Conservation (phyloP, 2,329 filamentous ascomycete genomes). For the Talaromyces sp. region DNA sequence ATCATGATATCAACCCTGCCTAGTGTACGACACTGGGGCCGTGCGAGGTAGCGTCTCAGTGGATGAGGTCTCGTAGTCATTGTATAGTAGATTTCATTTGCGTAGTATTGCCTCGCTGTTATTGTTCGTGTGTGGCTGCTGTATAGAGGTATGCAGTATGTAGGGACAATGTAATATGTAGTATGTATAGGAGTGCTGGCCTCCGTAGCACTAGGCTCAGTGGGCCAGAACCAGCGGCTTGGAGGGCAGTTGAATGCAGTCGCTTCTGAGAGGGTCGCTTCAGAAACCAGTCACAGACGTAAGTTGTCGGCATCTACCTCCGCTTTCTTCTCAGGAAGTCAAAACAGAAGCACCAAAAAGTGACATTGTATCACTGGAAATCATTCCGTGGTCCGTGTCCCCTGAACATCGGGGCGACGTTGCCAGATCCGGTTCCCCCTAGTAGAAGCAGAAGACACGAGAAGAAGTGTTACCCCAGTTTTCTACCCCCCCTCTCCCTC, state of each 20-base stretch:
- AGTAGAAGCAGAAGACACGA: neutral
- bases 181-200: too few species aligned
- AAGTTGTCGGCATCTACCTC: conserved; percentile 19
- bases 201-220: too few species aligned
- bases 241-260: neutral
- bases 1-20: conserved; percentile 5
- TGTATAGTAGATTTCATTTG: neutral
- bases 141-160: too few species aligned
- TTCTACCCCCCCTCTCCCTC: conserved; percentile 3
- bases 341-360: neutral
- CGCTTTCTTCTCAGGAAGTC: neutral
- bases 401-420: conserved; percentile 26
- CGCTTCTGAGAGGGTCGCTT: conserved; percentile 7
- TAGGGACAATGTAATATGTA: too few species aligned
- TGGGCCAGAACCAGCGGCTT: too few species aligned
- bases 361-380: neutral
- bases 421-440: conserved; percentile 26
- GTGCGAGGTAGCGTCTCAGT: conserved; percentile 10
- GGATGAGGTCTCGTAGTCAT: neutral
- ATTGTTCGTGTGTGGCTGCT: too few species aligned
- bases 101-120: too few species aligned
- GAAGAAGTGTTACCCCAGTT: conserved; percentile 12
- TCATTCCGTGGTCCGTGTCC: conserved; percentile 26
- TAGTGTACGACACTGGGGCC: conserved; percentile 19
- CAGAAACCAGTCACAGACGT: conserved; percentile 11